Evolutionary conservation across 2,329 filamentous ascomycete genomes (phyloP), one percentile per base, ranked within the genome.

Genomic region (Xylariaceae sp.): DNA sequence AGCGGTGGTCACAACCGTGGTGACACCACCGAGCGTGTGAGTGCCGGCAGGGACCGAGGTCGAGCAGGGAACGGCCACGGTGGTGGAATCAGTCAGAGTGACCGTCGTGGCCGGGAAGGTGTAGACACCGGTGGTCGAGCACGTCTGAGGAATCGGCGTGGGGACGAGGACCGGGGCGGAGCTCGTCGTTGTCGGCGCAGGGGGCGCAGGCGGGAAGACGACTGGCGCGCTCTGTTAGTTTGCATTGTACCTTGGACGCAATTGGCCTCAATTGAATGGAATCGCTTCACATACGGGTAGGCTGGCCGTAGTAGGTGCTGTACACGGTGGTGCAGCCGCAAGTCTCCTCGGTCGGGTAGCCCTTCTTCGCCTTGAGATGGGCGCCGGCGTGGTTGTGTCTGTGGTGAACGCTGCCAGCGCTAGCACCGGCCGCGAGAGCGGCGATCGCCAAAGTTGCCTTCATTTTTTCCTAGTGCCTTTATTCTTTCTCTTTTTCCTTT

Each of bases 321-420:
- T 80, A 83, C 69, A 83, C 78, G 61, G 85, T 88, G 50, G 74
- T 83, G 76, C 85, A 90, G 47, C 74, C 74, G 61, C 83, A 88
- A 47, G 61, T 63, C 50, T 64, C 54, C 53, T 59, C 57, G 40
- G 33, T 15, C 21, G 56, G 53, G 38, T 52, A 50, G n/a, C 61
- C 59, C 57, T 66, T 69, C 69, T 71, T 71, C 59, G 67, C 69
- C 69, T 71, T 71, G 59, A 67, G 59, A 40, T 53, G 76, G 59
- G 81, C 71, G 35, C 70, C 68, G 43, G 64, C 64, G 64, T 84
- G 80, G 43, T 65, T 71, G 55, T 80, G 79, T 50, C 81, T 73
- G 68, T 87, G 79, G 55, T 72, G 64, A 55, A 71, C 66, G 53
- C 69, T 65, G 49, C 60, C 64, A 50, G 76, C 78, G 54, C 59